Conservation (phyloP, 1,139 yeast species). For the Magnusiomyces paraingens region DNA sequence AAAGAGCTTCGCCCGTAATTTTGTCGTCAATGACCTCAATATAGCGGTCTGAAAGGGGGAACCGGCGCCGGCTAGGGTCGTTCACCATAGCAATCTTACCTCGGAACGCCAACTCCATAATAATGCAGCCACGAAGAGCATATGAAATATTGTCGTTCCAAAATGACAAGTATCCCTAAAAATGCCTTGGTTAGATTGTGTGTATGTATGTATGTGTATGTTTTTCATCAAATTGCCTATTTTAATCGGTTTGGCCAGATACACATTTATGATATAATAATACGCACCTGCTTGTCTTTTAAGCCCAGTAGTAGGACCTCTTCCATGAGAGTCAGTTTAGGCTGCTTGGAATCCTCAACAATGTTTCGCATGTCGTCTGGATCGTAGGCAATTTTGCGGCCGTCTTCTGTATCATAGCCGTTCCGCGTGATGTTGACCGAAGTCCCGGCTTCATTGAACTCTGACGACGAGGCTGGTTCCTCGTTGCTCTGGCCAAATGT, state of each 20-base stretch:
- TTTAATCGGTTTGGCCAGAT: too few species aligned
- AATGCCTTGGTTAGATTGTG: too few species aligned
- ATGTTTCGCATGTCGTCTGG: conserved; percentile 57
- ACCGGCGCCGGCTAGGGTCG: conserved; percentile 89
- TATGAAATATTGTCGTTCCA: conserved; percentile 98
- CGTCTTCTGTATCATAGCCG: conserved; percentile 24
- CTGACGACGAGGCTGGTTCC: conserved; percentile 1
- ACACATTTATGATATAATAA: neutral
- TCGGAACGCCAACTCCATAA: conserved; percentile 86
- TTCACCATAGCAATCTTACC: conserved; percentile 83
- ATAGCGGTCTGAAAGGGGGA: conserved; percentile 79
- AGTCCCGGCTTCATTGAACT: conserved; percentile 7
- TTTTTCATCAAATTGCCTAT: too few species aligned
- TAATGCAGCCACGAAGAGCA: conserved; percentile 89
- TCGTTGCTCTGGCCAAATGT: conserved; percentile 1
- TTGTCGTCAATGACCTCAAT: conserved; percentile 80
- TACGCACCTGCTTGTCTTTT: conserved; percentile 65
- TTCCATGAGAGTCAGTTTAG: conserved; percentile 88
- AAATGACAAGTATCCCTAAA: conserved; percentile 76
- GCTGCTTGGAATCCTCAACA: conserved; percentile 46
- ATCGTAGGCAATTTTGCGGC: conserved; percentile 75
- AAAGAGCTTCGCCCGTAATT: conserved; percentile 89
- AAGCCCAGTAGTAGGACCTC: conserved; percentile 89
- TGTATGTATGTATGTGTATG: too few species aligned
- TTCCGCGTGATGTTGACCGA: conserved; percentile 8